Base-by-base conservation (phyloP, 2,329 filamentous ascomycete genomes). In the Diaporthe batatas region DNA sequence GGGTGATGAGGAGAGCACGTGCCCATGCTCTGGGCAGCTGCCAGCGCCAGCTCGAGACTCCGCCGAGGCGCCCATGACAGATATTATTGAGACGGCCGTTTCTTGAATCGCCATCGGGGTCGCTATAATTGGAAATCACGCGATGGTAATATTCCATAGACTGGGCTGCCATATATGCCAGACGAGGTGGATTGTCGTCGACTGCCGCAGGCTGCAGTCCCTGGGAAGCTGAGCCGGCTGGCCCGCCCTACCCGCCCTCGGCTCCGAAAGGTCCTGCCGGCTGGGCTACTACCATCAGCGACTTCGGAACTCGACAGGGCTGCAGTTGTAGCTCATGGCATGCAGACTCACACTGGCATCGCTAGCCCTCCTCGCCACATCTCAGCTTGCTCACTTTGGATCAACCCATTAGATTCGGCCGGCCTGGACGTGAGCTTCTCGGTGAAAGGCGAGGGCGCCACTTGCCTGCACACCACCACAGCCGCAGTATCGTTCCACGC, bases 231-330 rank as follows among this genome's bases (percentile, higher is more conserved):
- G n/a, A n/a, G n/a, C n/a, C n/a, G n/a, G n/a, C n/a, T n/a, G n/a
- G n/a, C n/a, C n/a, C n/a, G n/a, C n/a, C n/a, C n/a, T n/a, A n/a
- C n/a, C n/a, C n/a, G n/a, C 44, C 32, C 12, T 21, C 62, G 32
- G 62, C 62, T 67, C 62, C 62, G 62, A 53, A n/a, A n/a, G n/a
- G n/a, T n/a, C n/a, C n/a, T 67, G 62, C 47, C 62, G 62, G 62
- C 62, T 67, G 32, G 47, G 62, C 44, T 8, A 16, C 44, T 8
- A 16, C 47, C 21, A 53, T 25, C 32, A 51, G 62, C 62, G 62
- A 67, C 62, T 67, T 67, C 62, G 62, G 62, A 67, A 47, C 47
- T 67, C 32, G 16, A 67, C 1, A 67, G 29, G 47, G 16, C 16
- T 53, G 47, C 8, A 3, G 36, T 39, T 39, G 32, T 14, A 67